phyloP scores from a whole-genome alignment of 108 stramenopile genomes.

The Discostella stelligeroides region DNA sequence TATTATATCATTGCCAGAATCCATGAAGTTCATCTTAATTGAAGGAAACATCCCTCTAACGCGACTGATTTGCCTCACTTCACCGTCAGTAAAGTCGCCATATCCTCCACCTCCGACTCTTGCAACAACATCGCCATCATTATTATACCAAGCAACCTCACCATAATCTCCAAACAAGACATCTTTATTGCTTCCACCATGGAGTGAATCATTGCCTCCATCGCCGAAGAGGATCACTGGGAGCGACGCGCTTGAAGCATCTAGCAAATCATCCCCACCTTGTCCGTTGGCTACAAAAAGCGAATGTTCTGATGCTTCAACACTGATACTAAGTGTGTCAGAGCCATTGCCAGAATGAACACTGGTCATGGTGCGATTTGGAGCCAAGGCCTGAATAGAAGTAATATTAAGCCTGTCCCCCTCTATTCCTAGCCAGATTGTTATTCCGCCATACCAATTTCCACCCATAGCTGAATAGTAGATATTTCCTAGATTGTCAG shows the following conservation, averaged over 20 bases:
- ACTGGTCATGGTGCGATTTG: slow-evolving; percentile 39
- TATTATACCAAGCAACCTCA: slow-evolving; percentile 28
- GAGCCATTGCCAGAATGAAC: slow-evolving; percentile 40
- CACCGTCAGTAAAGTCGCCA: slow-evolving; percentile 49
- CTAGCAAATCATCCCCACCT: slow-evolving; percentile 26
- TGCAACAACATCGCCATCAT: slow-evolving; percentile 29
- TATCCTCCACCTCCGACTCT: slow-evolving; percentile 46
- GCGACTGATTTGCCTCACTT: slow-evolving; percentile 12
- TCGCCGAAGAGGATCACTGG: slow-evolving; percentile 49
- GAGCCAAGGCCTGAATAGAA: slow-evolving; percentile 25
- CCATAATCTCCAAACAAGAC: slow-evolving; percentile 49
- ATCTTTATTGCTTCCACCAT: slow-evolving; percentile 27
- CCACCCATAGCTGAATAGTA: slow-evolving; percentile 28
- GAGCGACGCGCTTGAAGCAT: slow-evolving; percentile 35
- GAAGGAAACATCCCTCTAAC: slow-evolving; percentile 21
- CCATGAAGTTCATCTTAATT: slow-evolving; percentile 7
- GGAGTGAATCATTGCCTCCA: slow-evolving; percentile 39
- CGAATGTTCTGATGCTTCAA: slow-evolving; percentile 21
- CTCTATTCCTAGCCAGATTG: slow-evolving; percentile 37
- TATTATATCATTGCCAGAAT: slow-evolving; percentile 27
- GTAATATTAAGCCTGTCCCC: slow-evolving; percentile 30
- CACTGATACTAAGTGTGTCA: slow-evolving; percentile 30
- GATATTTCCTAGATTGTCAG: slow-evolving; percentile 34
- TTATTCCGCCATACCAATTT: slow-evolving; percentile 41
- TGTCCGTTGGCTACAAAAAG: slow-evolving; percentile 49